These are phyloP conservation scores for Pistacia atlantica DNA, from an alignment of 345 rosid species.

Conservation along the genomic window DNA sequence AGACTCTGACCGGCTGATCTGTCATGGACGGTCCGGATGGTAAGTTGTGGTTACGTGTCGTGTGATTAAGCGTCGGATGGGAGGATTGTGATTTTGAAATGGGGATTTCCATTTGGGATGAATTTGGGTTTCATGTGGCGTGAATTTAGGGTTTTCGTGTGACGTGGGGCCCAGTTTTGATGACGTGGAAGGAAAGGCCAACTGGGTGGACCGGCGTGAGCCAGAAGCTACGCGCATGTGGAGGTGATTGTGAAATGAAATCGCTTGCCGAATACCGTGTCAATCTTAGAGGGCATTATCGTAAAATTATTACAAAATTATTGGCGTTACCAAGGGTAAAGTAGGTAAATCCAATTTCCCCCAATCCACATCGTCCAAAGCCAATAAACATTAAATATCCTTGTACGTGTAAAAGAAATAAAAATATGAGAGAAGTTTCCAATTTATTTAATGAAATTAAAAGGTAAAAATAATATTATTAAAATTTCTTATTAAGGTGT, in stretches of 20 bases:
- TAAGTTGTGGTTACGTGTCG: constrained; percentile 24
- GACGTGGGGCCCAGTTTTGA: constrained; percentile 25
- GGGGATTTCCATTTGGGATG: constrained; percentile 38
- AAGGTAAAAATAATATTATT: too few relatives aligned
- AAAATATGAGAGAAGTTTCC: too few relatives aligned
- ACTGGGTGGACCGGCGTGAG: constrained; percentile 39
- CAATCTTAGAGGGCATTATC: not conserved
- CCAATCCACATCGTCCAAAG: too few relatives aligned
- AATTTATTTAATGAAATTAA: too few relatives aligned
- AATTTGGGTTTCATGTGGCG: constrained; percentile 48
- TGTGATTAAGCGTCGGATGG: not conserved
- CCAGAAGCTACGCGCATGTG: constrained; percentile 40
- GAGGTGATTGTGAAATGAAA: constrained; percentile 17
- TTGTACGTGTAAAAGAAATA: too few relatives aligned
- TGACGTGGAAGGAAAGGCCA: constrained; percentile 44
- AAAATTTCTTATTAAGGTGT: too few relatives aligned
- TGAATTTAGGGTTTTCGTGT: constrained; percentile 42
- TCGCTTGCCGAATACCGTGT: constrained; percentile 14
- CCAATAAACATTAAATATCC: too few relatives aligned
- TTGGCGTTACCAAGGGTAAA: not conserved
- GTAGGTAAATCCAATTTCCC: not conserved
- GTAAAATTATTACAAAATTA: not conserved
- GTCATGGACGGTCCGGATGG: constrained; percentile 43
- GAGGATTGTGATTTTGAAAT: not conserved
- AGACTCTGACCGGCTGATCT: constrained; percentile 44